Base-by-base conservation (phyloP, 2,329 filamentous ascomycete species). In the Ilyonectria robusta region DNA sequence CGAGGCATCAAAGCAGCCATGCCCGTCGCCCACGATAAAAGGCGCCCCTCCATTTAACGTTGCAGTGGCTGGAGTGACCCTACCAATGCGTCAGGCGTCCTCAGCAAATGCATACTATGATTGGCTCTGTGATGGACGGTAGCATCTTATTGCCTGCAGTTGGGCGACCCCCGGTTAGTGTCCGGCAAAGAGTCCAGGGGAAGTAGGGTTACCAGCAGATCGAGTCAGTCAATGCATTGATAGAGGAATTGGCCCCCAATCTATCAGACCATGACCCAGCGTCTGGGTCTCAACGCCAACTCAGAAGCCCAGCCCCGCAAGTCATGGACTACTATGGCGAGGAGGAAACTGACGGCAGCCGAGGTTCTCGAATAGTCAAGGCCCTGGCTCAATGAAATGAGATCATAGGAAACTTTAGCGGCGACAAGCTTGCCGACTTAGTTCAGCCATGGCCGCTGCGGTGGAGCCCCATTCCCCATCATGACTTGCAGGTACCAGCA, bases 21-120 rank as follows among this genome's bases (percentile, higher is more conserved):
- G 23, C 26, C 42, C 31, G 55, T 65, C 33, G 19, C 33, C 50
- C 56, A 57, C 62, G 62, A 65, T 59, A 65, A 35, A 50, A 51
- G 56, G 56, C 42, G 50, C 47, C 37, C 56, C 48, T 55, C 56
- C 50, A 42, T n/a, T 21, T 26, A 42, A 56, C 23, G 42, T 62
- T 57, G 26, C 59, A 62, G 33, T 47, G 44, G 33, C 17, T 48
- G 26, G n/a, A 56, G 9, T 33, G 29, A 53, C 31, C 50, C 19
- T 53, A 19, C n/a, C 48, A 33, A 51, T 50, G 29, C 48, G 17
- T 33, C 10, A 51, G 29, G 29, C 29, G 26, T 31, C 47, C n/a
- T 23, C n/a, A 53, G 50, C 31, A 21, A 35, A 35, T 21, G n/a
- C n/a, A 21, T 17, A 53, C 10, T n/a, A 19, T 50, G 44, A 59